Evolutionary conservation across 2,329 filamentous ascomycete genomes (phyloP).

Genomic region (Ceratocystis colombiana): DNA sequence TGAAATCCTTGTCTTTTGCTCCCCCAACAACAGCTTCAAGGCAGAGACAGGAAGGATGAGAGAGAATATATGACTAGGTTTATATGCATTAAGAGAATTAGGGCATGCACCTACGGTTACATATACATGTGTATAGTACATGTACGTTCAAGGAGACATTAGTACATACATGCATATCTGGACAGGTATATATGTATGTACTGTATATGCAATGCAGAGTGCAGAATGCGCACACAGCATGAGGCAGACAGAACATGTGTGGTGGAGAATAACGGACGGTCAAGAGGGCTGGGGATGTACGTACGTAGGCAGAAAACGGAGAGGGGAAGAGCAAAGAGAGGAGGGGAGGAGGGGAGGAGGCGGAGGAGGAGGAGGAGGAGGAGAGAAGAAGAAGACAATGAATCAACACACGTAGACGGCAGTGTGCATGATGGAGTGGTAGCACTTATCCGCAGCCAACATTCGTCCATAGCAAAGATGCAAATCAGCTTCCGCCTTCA

Average conservation of each 20-base stretch:
- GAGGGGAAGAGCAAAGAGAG: neutral
- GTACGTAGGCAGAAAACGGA: neutral
- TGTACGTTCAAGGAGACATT: neutral
- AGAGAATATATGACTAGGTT: neutral
- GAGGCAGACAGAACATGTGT: neutral
- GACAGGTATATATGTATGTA: neutral
- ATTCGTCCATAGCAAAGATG: no score
- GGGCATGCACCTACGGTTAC: neutral
- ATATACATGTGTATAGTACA: slow-evolving; percentile 3
- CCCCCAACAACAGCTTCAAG: neutral
- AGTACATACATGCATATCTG: neutral
- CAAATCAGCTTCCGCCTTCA: no score
- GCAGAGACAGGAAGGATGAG: neutral
- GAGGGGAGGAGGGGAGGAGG: neutral
- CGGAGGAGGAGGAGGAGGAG: neutral
- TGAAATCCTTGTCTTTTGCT: neutral
- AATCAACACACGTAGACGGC: neutral
- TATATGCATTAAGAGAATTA: neutral
- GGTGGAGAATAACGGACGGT: neutral
- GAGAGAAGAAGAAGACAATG: neutral
- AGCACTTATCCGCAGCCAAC: no score
- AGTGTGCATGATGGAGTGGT: no score
- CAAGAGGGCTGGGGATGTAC: neutral
- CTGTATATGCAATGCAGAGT: slow-evolving; percentile 3
- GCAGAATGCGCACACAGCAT: slow-evolving; percentile 3